Percentiles rank a stretch among this genome's conserved stretches.
Evolutionary conservation across 2,329 filamentous ascomycete species (phyloP).

Genomic region (Arthrobotrys sphaeroides): DNA sequence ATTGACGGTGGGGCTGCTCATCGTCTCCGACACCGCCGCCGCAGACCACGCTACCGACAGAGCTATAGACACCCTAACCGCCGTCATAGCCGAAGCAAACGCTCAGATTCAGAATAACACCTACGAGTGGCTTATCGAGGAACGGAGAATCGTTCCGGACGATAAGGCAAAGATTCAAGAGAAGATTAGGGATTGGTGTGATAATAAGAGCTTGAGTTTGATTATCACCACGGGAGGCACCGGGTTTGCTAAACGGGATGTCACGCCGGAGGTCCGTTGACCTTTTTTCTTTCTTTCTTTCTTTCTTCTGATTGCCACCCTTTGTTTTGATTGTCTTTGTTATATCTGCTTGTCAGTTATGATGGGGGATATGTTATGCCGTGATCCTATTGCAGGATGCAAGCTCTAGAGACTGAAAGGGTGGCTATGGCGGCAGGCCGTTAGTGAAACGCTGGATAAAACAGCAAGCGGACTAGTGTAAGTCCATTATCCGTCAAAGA

Average conservation of each 20-base stretch:
- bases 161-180: slow-evolving; percentile 77
- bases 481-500: slow-evolving; percentile 58
- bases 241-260: slow-evolving; percentile 84
- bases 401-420: slow-evolving; percentile 26
- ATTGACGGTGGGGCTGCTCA: slow-evolving; percentile 79
- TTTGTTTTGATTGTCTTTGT: not conserved
- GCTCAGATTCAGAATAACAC: slow-evolving; percentile 12
- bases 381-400: not conserved
- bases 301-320: not conserved
- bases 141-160: slow-evolving; percentile 81
- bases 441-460: slow-evolving; percentile 80
- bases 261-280: slow-evolving; percentile 81
- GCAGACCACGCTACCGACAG: slow-evolving; percentile 80
- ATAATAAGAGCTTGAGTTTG: slow-evolving; percentile 74
- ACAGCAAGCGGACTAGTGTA: slow-evolving; percentile 86
- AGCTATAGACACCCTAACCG: slow-evolving; percentile 75
- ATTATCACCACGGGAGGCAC: slow-evolving; percentile 92
- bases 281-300: not conserved
- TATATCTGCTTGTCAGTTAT: not conserved
- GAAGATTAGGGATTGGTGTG: slow-evolving; percentile 76
- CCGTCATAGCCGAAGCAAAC: slow-evolving; percentile 71
- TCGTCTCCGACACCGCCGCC: slow-evolving; percentile 90
- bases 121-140: slow-evolving; percentile 71
- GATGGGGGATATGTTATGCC: not conserved
- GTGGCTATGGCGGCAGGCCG: slow-evolving; percentile 68